These are phyloP conservation scores for Murraya koenigii DNA, from an alignment of 345 rosid genomes.

Conservation along the genomic window DNA sequence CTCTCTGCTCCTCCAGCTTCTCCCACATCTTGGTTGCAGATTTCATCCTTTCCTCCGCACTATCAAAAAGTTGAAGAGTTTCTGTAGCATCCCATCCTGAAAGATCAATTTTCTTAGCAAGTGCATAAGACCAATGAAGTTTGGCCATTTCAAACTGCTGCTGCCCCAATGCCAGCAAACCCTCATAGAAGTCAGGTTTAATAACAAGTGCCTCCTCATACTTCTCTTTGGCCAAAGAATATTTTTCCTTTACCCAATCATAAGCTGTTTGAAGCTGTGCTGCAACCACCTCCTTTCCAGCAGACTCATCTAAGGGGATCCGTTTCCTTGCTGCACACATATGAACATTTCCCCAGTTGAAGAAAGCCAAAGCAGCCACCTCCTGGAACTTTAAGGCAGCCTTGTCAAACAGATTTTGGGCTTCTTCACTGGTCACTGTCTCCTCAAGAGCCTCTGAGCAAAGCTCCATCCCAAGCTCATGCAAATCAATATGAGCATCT, in stretches of 20 bases:
- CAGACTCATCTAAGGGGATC: constrained; percentile 87
- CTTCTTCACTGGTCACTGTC: constrained; percentile 87
- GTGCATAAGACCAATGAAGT: constrained; percentile 85
- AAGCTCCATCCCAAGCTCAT: constrained; percentile 98
- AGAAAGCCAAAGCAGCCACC: constrained; percentile 94
- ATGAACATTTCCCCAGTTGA: constrained; percentile 98
- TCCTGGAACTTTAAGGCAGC: constrained; percentile 96
- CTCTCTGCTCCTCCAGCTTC: constrained; percentile 84
- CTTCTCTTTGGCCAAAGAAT: constrained; percentile 76
- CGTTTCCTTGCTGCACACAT: constrained; percentile 98
- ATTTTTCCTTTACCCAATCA: constrained; percentile 89
- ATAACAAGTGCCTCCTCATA: constrained; percentile 76
- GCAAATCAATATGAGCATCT: constrained; percentile 91
- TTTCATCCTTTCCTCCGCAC: constrained; percentile 92
- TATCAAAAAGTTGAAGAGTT: constrained; percentile 67
- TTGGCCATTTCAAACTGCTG: constrained; percentile 99
- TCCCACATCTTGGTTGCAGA: constrained; percentile 97
- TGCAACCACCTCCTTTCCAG: constrained; percentile 60
- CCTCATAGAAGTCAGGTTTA: constrained; percentile 94
- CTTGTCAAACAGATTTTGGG: constrained; percentile 82
- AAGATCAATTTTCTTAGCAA: constrained; percentile 81
- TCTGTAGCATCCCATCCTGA: constrained; percentile 73
- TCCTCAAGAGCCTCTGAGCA: constrained; percentile 97
- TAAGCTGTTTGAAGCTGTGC: constrained; percentile 81
- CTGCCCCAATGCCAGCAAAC: constrained; percentile 91